Conservation (phyloP, 495 filamentous ascomycete species). For the Massariosphaeria phaeospora region DNA sequence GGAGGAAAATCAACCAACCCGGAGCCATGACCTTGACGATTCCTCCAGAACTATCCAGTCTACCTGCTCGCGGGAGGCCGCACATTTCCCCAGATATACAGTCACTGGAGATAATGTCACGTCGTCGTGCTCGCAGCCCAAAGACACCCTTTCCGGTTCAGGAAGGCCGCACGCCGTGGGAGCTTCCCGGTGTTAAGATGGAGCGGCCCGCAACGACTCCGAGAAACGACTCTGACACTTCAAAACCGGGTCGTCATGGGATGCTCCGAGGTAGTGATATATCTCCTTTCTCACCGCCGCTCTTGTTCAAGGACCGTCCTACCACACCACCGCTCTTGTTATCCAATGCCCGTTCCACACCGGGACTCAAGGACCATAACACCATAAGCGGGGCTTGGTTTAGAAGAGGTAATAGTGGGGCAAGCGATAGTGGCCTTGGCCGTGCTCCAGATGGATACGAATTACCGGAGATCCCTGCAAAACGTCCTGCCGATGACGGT, state of each 20-base stretch:
- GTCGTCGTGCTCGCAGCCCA: slow-evolving; percentile 16
- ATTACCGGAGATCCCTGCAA: too few species aligned
- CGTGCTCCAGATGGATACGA: too few species aligned
- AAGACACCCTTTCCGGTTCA: slow-evolving; percentile 16
- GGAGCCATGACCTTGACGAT: slow-evolving; percentile 21
- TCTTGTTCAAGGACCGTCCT: neutral
- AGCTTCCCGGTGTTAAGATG: too few species aligned
- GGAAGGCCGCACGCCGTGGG: neutral
- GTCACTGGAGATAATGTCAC: neutral
- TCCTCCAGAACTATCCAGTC: slow-evolving; percentile 3
- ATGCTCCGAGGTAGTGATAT: neutral
- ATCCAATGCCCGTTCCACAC: too few species aligned
- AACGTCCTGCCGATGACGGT: too few species aligned
- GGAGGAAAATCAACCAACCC: slow-evolving; percentile 16
- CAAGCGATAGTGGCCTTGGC: too few species aligned
- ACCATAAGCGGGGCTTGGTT: too few species aligned
- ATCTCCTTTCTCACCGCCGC: neutral
- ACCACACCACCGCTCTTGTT: too few species aligned
- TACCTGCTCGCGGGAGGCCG: slow-evolving; percentile 14
- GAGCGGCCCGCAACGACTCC: too few species aligned
- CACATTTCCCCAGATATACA: slow-evolving; percentile 4
- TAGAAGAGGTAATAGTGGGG: too few species aligned
- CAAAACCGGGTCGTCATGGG: neutral
- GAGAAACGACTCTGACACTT: too few species aligned
- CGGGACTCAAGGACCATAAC: too few species aligned